phyloP scores from a whole-genome alignment of 1,284 basidiomycete species.

The Trametes pubescens region DNA sequence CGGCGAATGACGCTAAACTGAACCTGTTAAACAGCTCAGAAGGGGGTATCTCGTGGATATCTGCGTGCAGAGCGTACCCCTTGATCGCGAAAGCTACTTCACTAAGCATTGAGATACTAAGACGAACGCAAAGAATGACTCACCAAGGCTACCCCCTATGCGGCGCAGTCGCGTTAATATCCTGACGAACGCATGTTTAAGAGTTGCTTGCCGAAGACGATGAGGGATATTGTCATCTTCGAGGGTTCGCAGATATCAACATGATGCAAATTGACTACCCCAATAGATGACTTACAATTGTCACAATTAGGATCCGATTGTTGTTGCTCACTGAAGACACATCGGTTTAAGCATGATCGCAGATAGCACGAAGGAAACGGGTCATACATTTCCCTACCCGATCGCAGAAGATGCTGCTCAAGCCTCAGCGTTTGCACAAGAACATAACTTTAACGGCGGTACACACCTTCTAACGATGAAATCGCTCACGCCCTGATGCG shows the following conservation, averaged over 20 bases:
- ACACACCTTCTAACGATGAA: conserved; percentile 28
- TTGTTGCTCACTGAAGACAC: conserved; percentile 25
- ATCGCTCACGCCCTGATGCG: conserved; percentile 30
- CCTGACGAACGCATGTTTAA: background rate
- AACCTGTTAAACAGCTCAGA: conserved; percentile 12
- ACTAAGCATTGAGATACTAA: background rate
- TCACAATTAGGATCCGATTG: conserved; percentile 21
- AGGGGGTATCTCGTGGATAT: background rate
- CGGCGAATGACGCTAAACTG: conserved; percentile 17
- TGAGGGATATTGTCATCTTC: conserved; percentile 23
- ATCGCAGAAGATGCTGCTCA: conserved; percentile 29
- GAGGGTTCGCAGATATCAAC: background rate
- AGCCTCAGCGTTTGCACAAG: background rate
- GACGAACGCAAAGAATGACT: background rate
- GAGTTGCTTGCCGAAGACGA: conserved; percentile 27
- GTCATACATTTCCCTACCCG: conserved; percentile 32
- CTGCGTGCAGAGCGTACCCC: conserved; percentile 16
- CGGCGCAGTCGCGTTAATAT: background rate
- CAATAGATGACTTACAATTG: conserved; percentile 21
- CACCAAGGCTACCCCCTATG: conserved; percentile 33
- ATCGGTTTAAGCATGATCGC: background rate
- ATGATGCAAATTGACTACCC: background rate
- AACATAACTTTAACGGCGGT: rapidly evolving
- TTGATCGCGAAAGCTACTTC: conserved; percentile 28
- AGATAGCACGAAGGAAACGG: background rate